A percentile compares a stretch with the other conserved stretches of the same genome.
Evolutionary conservation across 495 filamentous ascomycete genomes (phyloP).

Genomic region (Daldinia caldariorum): DNA sequence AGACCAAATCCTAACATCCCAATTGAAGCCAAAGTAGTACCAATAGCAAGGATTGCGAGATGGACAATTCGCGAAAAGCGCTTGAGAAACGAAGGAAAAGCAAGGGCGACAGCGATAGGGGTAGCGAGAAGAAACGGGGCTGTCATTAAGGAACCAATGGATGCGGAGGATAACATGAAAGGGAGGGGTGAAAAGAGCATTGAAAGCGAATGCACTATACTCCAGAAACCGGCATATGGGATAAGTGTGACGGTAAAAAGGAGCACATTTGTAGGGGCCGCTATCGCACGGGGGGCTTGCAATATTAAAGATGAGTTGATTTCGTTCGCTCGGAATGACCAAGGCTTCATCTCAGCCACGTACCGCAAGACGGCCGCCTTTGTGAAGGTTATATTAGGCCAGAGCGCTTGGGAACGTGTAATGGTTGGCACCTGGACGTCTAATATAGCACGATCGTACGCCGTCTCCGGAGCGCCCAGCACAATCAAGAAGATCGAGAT

Average conservation of each 20-base stretch:
- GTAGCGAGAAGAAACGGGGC: conserved; percentile 53
- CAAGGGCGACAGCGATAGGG: conserved; percentile 42
- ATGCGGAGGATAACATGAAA: conserved; percentile 51
- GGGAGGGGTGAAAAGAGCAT: conserved; percentile 58
- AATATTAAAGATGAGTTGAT: conserved; percentile 46
- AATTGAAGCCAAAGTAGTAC: conserved; percentile 50
- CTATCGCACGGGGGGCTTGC: conserved; percentile 55
- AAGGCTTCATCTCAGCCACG: conserved; percentile 52
- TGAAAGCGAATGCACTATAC: conserved; percentile 54
- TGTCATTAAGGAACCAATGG: conserved; percentile 56
- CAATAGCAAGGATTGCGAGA: conserved; percentile 47
- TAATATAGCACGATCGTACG: conserved; percentile 52
- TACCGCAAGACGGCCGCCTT: conserved; percentile 48
- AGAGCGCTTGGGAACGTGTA: conserved; percentile 45
- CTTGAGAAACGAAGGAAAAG: conserved; percentile 35
- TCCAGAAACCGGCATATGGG: conserved; percentile 55
- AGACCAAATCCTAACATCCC: conserved; percentile 56
- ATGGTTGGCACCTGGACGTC: conserved; percentile 47
- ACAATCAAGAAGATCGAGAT: conserved; percentile 56
- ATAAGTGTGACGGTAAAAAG: conserved; percentile 56
- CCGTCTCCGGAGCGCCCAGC: conserved; percentile 61
- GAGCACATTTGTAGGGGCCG: conserved; percentile 57
- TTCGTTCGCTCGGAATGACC: conserved; percentile 46
- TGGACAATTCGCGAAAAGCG: conserved; percentile 46
- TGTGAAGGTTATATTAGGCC: conserved; percentile 45